Evolutionary conservation across 2,329 filamentous ascomycete species (phyloP).

Genomic region (Trichoderma simmonsii): DNA sequence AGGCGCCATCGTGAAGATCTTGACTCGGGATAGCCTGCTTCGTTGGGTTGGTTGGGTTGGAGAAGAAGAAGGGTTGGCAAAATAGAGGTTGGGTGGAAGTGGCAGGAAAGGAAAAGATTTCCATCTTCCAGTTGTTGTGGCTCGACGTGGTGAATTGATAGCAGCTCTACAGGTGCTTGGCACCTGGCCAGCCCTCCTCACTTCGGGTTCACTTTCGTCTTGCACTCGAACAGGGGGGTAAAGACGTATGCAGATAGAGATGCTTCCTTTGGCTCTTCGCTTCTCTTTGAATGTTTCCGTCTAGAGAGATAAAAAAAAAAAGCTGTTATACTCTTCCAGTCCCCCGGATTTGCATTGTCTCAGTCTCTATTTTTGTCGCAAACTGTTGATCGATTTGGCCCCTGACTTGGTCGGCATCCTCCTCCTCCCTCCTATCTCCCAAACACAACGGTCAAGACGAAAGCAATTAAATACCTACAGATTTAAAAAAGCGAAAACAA

Average conservation of each 20-base stretch:
- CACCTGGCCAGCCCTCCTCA: neutral
- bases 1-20: neutral
- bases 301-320: neutral
- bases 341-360: neutral
- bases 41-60: neutral
- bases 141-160: neutral
- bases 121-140: neutral
- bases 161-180: neutral
- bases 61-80: neutral
- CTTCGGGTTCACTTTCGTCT: neutral
- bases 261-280: neutral
- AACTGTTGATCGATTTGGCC: neutral
- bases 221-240: neutral
- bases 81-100: neutral
- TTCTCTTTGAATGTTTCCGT: neutral
- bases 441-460: neutral
- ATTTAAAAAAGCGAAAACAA: neutral
- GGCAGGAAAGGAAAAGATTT: neutral
- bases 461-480: neutral
- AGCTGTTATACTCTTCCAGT: neutral
- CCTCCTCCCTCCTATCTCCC: neutral
- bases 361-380: neutral
- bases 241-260: neutral
- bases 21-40: neutral
- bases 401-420: neutral